Conservation (phyloP, 2,329 filamentous ascomycete genomes). For the Fusarium domesticum region DNA sequence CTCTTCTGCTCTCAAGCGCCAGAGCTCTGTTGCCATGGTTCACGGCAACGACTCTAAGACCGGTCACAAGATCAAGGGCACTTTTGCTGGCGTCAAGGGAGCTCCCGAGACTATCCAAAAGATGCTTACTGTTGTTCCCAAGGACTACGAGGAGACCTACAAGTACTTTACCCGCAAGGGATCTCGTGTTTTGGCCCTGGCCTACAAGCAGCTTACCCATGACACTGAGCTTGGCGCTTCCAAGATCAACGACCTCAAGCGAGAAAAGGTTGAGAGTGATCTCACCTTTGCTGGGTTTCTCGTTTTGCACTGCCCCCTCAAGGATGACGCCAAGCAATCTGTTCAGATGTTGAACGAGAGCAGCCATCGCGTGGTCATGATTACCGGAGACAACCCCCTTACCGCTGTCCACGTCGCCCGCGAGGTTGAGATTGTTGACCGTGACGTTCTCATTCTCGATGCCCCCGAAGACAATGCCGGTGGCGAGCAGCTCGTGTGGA, state of each 20-base stretch:
- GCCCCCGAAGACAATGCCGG: slow-evolving; percentile 85
- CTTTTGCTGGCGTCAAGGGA: slow-evolving; percentile 94
- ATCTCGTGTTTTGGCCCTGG: slow-evolving; percentile 87
- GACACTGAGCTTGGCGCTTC: slow-evolving; percentile 78
- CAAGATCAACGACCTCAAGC: slow-evolving; percentile 89
- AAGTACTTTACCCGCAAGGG: slow-evolving; percentile 97
- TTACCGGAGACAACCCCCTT: slow-evolving; percentile 95
- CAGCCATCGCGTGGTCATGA: slow-evolving; percentile 98
- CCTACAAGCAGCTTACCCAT: slow-evolving; percentile 84
- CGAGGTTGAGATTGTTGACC: slow-evolving; percentile 95
- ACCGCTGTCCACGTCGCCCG: slow-evolving; percentile 94
- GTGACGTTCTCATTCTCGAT: slow-evolving; percentile 91
- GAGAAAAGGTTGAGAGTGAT: slow-evolving; percentile 83
- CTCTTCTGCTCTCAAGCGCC: slow-evolving; percentile 91
- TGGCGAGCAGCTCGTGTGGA: slow-evolving; percentile 84
- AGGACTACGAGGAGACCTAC: slow-evolving; percentile 94
- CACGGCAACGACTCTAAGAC: slow-evolving; percentile 67
- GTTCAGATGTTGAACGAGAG: slow-evolving; percentile 98
- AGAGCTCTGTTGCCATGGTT: slow-evolving; percentile 89
- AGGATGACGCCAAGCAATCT: slow-evolving; percentile 91
- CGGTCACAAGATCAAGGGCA: slow-evolving; percentile 74
- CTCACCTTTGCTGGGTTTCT: slow-evolving; percentile 92
- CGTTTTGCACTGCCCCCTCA: slow-evolving; percentile 90
- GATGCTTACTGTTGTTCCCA: slow-evolving; percentile 80
- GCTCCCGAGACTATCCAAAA: slow-evolving; percentile 95